Conservation (phyloP, 2,329 filamentous ascomycete species). For the Aspergillus tamarii region DNA sequence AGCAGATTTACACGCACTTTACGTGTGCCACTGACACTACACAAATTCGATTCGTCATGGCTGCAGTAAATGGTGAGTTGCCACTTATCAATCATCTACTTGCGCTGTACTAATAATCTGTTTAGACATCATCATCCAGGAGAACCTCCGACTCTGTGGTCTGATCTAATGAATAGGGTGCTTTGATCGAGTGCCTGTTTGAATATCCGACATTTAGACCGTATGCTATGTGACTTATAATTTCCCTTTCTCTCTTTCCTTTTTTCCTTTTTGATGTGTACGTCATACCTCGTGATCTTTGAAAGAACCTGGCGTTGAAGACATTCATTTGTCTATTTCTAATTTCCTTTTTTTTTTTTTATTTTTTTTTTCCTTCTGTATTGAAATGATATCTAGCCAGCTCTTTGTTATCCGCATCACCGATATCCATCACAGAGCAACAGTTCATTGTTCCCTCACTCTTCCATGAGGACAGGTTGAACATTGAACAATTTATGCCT, state of each 20-base stretch:
- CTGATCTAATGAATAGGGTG: conserved; percentile 71
- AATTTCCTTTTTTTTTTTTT: conserved; percentile 22
- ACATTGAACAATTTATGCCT: conserved; percentile 16
- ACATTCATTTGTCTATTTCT: conserved; percentile 36
- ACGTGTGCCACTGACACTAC: conserved; percentile 98
- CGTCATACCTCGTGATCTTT: conserved; percentile 33
- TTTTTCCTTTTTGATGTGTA: conserved; percentile 23
- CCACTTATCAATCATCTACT: not conserved
- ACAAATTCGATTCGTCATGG: conserved; percentile 99
- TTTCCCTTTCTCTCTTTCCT: conserved; percentile 7
- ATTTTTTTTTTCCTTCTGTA: conserved; percentile 26
- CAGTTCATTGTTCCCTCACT: conserved; percentile 18
- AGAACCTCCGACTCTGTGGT: conserved; percentile 95
- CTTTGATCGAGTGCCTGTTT: conserved; percentile 31
- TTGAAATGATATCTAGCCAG: conserved; percentile 32
- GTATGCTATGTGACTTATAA: conserved; percentile 38
- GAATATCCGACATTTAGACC: conserved; percentile 36
- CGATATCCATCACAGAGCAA: conserved; percentile 32
- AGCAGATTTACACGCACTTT: conserved; percentile 99
- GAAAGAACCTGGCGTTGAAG: conserved; percentile 37
- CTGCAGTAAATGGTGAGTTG: conserved; percentile 88
- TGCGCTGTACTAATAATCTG: conserved; percentile 26
- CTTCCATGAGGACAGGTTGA: conserved; percentile 20
- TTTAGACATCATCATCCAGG: conserved; percentile 98
- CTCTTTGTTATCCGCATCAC: conserved; percentile 31